Base-by-base conservation (phyloP, 2,329 filamentous ascomycete genomes). In the Exophiala sideris region DNA sequence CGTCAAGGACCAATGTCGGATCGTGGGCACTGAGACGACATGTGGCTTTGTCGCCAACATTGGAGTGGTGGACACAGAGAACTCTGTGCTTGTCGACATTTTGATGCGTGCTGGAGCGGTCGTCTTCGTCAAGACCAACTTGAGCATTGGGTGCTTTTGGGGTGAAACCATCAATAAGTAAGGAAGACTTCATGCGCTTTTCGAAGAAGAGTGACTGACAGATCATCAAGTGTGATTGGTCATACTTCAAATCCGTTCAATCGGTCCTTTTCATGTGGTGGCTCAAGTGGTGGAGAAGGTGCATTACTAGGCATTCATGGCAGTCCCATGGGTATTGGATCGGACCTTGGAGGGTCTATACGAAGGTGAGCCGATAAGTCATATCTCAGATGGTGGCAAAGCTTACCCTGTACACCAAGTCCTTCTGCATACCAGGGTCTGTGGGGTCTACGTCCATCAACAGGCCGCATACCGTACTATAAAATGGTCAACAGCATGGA, bases 261-360 rank as follows among this genome's bases (percentile, higher is more conserved):
- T 62, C 70, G 68, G 1, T 71, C 67, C 1, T 64, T 82, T 14
- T 78, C 78, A 0, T 64, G 72, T 20, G 80, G 80, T 5, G 80
- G 80, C 2, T 77, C 73, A 2, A 79, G 76, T 6, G 80, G 81
- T 36, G 80, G 80, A 39, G 80, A 83, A 66, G 79, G 79, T 2
- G 79, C 80, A 0, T 64, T 83, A 2, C 49, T 81, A 11, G 79
- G 74, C 1, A 67, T 81, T 20, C 67, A 73, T 14, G 79, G 79
- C 7, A 79, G 75, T 11, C 71, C 73, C 61, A 67, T 83, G 5
- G 80, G 79, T 1, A 75, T 83, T 42, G 80, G 77, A 1, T 76
- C 75, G 4, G 77, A 80, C 58, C 79, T 80, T 53, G 68, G 70
- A n/a, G 71, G 71, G 10, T 67, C 63, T 7, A 71, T 74, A 33